These are phyloP conservation scores for Fragaria vesca DNA, from an alignment of 306 rosid species.

Conservation along the genomic window DNA sequence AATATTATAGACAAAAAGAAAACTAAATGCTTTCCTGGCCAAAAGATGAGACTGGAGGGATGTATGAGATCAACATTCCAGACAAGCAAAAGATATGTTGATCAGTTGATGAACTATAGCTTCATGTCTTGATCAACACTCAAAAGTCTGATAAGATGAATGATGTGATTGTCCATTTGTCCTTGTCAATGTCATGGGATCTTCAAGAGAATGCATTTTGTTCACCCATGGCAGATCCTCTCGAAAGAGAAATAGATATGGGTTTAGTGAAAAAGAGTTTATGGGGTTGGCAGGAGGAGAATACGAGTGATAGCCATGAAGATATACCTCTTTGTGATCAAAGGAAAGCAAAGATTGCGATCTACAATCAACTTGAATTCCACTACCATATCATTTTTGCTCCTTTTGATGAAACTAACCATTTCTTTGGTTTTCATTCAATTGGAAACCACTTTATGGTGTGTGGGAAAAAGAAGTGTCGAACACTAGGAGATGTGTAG, in stretches of 20 bases:
- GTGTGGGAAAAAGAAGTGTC: slow-evolving; percentile 16
- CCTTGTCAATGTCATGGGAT: slow-evolving; percentile 21
- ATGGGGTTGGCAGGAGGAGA: slow-evolving; percentile 10
- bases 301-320: slow-evolving; percentile 6
- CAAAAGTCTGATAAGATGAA: neutral
- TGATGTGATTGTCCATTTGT: slow-evolving; percentile 18
- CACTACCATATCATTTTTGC: slow-evolving; percentile 8
- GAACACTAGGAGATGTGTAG: slow-evolving; percentile 13
- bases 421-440: neutral
- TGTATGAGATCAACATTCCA: neutral
- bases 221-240: slow-evolving; percentile 1
- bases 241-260: slow-evolving; percentile 4
- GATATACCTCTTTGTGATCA: slow-evolving; percentile 7
- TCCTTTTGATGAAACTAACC: slow-evolving; percentile 6
- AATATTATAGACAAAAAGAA: neutral
- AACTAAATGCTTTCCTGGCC: neutral
- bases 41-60: neutral
- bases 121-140: neutral
- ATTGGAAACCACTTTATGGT: slow-evolving; percentile 13
- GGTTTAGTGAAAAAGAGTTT: slow-evolving; percentile 7
- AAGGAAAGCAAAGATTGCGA: slow-evolving; percentile 17
- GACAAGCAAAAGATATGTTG: neutral
- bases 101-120: neutral
- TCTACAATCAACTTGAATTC: slow-evolving; percentile 10
- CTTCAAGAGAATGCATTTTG: slow-evolving; percentile 14